Percentiles rank a stretch among this genome's conserved stretches.
These are phyloP conservation scores for Penicillium mononematosum DNA, from an alignment of 495 filamentous ascomycete species.

Conservation along the genomic window DNA sequence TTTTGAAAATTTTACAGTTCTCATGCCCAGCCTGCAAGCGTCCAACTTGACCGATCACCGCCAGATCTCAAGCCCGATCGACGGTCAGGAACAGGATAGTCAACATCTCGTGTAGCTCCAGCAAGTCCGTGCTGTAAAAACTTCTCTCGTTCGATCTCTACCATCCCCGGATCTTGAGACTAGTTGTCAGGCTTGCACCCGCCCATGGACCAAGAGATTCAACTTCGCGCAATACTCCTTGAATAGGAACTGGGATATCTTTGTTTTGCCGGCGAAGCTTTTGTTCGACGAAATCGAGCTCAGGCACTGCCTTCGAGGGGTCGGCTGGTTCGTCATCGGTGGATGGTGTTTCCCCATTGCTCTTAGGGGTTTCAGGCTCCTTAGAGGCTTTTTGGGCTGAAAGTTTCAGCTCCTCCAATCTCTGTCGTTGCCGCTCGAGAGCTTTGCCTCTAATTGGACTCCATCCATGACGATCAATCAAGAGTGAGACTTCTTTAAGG, in stretches of 20 bases:
- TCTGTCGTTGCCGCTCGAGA: slow-evolving; percentile 53
- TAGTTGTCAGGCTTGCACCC: slow-evolving; percentile 78
- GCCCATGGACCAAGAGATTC: slow-evolving; percentile 87
- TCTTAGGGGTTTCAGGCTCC: slow-evolving; percentile 18
- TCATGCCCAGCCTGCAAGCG: slow-evolving; percentile 75
- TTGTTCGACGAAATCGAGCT: slow-evolving; percentile 63
- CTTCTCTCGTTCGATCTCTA: slow-evolving; percentile 81
- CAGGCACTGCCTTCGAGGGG: slow-evolving; percentile 30
- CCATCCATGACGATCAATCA: slow-evolving; percentile 73
- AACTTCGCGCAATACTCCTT: slow-evolving; percentile 68
- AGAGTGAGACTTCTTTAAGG: slow-evolving; percentile 64
- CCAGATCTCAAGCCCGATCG: slow-evolving; percentile 54
- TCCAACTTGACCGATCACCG: slow-evolving; percentile 69
- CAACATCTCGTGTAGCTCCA: slow-evolving; percentile 64
- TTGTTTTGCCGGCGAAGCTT: slow-evolving; percentile 55
- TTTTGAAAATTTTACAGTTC: slow-evolving; percentile 18
- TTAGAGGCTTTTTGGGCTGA: slow-evolving; percentile 27
- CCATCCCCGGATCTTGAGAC: slow-evolving; percentile 72
- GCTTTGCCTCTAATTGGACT: slow-evolving; percentile 65
- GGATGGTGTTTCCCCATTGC: slow-evolving; percentile 35
- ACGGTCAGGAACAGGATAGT: slow-evolving; percentile 53
- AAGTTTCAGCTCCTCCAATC: slow-evolving; percentile 47
- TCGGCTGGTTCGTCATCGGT: slow-evolving; percentile 38
- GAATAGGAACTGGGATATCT: slow-evolving; percentile 40
- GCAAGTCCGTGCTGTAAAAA: slow-evolving; percentile 75